Conservation (phyloP, 208 protist genomes). For the Crithidia bombi region DNA sequence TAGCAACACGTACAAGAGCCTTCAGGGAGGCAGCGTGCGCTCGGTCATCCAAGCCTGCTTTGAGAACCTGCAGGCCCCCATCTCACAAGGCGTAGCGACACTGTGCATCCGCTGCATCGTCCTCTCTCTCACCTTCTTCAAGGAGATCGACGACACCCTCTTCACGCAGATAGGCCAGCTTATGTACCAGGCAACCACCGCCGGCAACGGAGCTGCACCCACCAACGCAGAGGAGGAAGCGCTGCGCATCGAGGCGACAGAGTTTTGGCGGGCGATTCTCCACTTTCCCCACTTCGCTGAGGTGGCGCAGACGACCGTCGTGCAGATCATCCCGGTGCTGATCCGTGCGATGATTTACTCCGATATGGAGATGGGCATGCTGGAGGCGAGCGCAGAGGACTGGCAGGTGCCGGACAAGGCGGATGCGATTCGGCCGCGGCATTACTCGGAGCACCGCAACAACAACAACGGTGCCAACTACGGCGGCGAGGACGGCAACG, state of each 20-base stretch:
- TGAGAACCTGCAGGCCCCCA: conserved; percentile 51
- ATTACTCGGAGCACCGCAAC: conserved; percentile 63
- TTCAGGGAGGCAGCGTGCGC: conserved; percentile 52
- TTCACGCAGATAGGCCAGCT: conserved; percentile 63
- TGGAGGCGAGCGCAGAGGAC: conserved; percentile 78
- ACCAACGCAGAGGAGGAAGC: conserved; percentile 50
- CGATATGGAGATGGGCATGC: conserved; percentile 88
- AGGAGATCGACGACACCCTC: conserved; percentile 52
- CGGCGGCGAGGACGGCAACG: conserved; percentile 43
- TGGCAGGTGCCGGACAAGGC: conserved; percentile 81
- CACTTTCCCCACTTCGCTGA: conserved; percentile 77
- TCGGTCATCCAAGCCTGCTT: conserved; percentile 72
- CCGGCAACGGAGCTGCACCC: conserved; percentile 22
- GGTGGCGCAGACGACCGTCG: conserved; percentile 52
- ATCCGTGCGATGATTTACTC: conserved; percentile 92
- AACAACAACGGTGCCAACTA: conserved; percentile 19
- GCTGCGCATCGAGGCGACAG: conserved; percentile 81
- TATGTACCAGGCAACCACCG: conserved; percentile 61
- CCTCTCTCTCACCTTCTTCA: conserved; percentile 70
- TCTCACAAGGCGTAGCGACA: conserved; percentile 51
- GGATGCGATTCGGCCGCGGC: conserved; percentile 85
- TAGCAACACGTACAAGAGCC: conserved; percentile 56
- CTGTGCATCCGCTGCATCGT: conserved; percentile 70
- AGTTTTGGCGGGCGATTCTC: conserved; percentile 82
- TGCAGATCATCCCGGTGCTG: conserved; percentile 75